These are phyloP conservation scores for Ogataea allantospora DNA, from an alignment of 805 yeast genomes.

Conservation along the genomic window DNA sequence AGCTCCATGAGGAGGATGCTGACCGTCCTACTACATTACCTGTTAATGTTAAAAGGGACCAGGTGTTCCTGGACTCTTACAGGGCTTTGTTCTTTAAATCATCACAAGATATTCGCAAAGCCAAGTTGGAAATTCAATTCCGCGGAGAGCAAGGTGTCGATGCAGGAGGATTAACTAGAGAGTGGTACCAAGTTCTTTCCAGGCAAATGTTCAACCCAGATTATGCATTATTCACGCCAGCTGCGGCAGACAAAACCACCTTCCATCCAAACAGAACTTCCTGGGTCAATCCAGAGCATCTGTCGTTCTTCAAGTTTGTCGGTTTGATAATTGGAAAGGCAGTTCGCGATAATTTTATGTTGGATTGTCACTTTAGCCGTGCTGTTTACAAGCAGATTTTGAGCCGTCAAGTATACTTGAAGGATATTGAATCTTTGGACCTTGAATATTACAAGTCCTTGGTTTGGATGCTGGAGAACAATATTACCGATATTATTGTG, in stretches of 20 bases:
- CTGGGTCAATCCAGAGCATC: conserved; percentile 88
- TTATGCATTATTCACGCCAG: conserved; percentile 88
- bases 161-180: conserved; percentile 97
- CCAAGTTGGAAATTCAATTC: conserved; percentile 78
- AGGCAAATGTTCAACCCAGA: conserved; percentile 96
- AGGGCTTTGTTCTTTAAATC: conserved; percentile 76
- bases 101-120: conserved; percentile 65
- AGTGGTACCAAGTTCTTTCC: conserved; percentile 93
- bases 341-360: conserved; percentile 75
- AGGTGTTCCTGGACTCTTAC: conserved; percentile 89
- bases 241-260: conserved; percentile 86
- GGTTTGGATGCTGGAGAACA: conserved; percentile 95
- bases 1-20: conserved; percentile 51
- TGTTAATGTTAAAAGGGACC: conserved; percentile 77
- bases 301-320: conserved; percentile 88
- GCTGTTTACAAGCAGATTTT: conserved; percentile 89
- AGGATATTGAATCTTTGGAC: conserved; percentile 93
- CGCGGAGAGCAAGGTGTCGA: conserved; percentile 95
- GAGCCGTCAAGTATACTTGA: conserved; percentile 75
- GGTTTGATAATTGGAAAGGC: conserved; percentile 96
- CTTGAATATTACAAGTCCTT: conserved; percentile 88
- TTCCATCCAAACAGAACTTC: conserved; percentile 95
- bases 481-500: conserved; percentile 90
- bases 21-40: conserved; percentile 46
- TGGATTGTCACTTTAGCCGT: conserved; percentile 93